These are phyloP conservation scores for Aspergillus nomiae DNA, from an alignment of 2,329 filamentous ascomycete species.

Conservation along the genomic window DNA sequence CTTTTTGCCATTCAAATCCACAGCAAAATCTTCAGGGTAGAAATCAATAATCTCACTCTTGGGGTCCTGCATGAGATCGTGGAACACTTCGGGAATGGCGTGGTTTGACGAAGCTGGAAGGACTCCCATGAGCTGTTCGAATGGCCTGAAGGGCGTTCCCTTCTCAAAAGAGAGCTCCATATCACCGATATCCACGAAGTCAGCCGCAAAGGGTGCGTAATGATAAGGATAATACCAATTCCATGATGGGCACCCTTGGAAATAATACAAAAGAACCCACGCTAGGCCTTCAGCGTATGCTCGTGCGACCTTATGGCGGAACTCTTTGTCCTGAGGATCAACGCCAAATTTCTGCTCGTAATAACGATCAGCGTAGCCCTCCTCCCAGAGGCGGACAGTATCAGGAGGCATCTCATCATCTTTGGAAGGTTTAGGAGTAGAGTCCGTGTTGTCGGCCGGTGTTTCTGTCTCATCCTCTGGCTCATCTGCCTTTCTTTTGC, in stretches of 20 bases:
- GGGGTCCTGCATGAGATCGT: slow-evolving; percentile 82
- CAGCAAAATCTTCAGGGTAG: slow-evolving; percentile 89
- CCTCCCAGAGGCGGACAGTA: slow-evolving; percentile 88
- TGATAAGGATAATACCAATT: slow-evolving; percentile 99
- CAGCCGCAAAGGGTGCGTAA: slow-evolving; percentile 94
- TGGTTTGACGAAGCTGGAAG: slow-evolving; percentile 91
- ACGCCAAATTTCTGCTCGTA: slow-evolving; percentile 96
- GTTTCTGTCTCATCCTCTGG: slow-evolving; percentile 61
- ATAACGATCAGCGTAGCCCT: slow-evolving; percentile 92
- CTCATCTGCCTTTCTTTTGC: slow-evolving; percentile 68
- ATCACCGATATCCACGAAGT: slow-evolving; percentile 81
- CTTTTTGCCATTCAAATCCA: slow-evolving; percentile 97
- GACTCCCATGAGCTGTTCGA: slow-evolving; percentile 98
- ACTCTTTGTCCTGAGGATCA: slow-evolving; percentile 76
- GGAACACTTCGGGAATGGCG: slow-evolving; percentile 84
- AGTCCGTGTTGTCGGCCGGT: slow-evolving; percentile 48
- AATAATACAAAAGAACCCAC: slow-evolving; percentile 97
- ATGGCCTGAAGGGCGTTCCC: slow-evolving; percentile 83
- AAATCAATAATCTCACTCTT: slow-evolving; percentile 96
- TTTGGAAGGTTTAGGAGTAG: slow-evolving; percentile 47
- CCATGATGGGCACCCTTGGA: slow-evolving; percentile 97
- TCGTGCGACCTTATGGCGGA: slow-evolving; percentile 83
- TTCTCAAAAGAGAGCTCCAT: slow-evolving; percentile 81
- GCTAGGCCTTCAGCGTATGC: slow-evolving; percentile 93
- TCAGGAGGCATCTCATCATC: slow-evolving; percentile 71